phyloP scores from a whole-genome alignment of 345 rosid genomes.

The Eucalyptus pauciflora region DNA sequence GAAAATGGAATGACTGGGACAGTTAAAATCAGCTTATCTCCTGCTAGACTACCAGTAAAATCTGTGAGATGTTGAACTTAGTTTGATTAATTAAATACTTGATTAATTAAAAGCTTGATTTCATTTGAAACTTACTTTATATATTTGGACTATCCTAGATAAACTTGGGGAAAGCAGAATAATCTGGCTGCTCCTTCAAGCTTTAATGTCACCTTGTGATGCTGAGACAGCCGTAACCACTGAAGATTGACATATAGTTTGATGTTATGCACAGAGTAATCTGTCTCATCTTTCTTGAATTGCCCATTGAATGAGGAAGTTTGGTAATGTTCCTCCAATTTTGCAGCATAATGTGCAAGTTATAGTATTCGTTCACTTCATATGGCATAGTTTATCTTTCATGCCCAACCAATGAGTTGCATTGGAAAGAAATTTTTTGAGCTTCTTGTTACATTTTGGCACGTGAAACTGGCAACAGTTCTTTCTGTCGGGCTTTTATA shows the following conservation, averaged over 20 bases:
- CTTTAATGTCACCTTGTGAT: neutral
- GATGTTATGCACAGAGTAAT: neutral
- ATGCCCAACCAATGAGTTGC: neutral
- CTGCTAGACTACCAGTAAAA: neutral
- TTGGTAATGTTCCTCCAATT: neutral
- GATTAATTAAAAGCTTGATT: neutral
- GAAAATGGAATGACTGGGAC: neutral
- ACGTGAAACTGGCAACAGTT: neutral
- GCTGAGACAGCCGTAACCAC: neutral
- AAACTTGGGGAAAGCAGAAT: neutral
- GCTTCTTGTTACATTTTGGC: neutral
- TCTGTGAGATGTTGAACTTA: neutral
- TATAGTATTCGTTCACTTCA: neutral
- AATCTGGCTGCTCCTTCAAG: neutral
- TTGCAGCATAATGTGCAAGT: neutral
- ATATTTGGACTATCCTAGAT: neutral
- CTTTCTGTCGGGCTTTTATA: neutral
- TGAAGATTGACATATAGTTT: neutral
- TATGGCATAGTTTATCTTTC: neutral
- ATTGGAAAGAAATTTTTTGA: neutral
- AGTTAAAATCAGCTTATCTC: neutral
- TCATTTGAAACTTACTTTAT: neutral
- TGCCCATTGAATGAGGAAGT: neutral
- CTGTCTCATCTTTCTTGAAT: neutral
- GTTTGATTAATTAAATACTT: neutral